Evolutionary conservation across 495 filamentous ascomycete species (phyloP), one percentile per base, ranked within the genome.

Genomic region (Neurospora sublineolata): DNA sequence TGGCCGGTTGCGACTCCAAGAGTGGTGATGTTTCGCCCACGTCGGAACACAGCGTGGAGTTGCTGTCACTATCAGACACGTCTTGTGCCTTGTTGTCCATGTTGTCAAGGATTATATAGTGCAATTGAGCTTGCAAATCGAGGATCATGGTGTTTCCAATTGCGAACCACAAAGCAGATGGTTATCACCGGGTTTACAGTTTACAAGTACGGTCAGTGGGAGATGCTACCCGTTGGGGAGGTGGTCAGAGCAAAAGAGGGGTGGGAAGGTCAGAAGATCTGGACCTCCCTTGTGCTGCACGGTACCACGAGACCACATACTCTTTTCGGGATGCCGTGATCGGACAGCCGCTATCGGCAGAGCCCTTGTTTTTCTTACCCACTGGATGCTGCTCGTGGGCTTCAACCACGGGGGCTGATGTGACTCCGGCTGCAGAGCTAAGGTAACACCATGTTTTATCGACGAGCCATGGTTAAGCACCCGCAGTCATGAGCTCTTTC

Each of bases 11-110:
- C 7, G 74, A 68, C n/a, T 60, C 72, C 4, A 80, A 41, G 18
- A 80, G 76, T 33, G 76, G 73, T 1, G 75, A 68, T 52, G 70
- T 71, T 10, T 80, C 76, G 69, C 74, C 67, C 30, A 72, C 46
- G 37, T 73, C 58, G 23, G 52, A 30, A 16, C 52, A 60, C 23
- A 30, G 52, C 52, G 23, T 60, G 23, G 52, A 60, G 23, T 60
- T 60, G 5, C 52, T 60, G 52, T 60, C 52, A 23, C 52, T 60
- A 60, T 30, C 52, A 60, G 52, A 60, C 23, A 60, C 20, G 30
- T 30, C 4, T 0, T 60, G 52, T 30, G 52, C 52, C 11, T 60
- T 27, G 52, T 12, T 30, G 23, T 60, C 6, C 52, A 60, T 60
- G 23, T 14, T 58, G 46, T 27, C 52, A 60, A 14, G 30, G 23